Percentiles rank a stretch among this genome's conserved stretches.
Evolutionary conservation across 371 early-diverging fungal genomes (phyloP).

Genomic region (Coemansia sp.): DNA sequence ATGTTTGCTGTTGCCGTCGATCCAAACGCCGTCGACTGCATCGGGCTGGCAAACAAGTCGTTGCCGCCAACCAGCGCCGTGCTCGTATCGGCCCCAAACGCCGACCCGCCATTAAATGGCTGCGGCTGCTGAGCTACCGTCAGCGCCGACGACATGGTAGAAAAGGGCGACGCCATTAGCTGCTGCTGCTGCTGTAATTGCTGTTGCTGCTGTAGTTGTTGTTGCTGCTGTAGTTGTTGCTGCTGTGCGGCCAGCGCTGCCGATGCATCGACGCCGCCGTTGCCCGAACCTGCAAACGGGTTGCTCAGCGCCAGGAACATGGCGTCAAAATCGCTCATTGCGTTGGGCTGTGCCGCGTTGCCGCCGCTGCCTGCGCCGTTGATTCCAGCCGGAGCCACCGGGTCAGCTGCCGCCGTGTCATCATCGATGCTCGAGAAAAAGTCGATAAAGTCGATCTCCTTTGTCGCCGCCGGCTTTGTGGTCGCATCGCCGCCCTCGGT

Average conservation of each 20-base stretch:
- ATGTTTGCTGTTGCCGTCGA: background rate
- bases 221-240: constrained; percentile 8
- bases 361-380: background rate
- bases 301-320: constrained; percentile 50
- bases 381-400: background rate
- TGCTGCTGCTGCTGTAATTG: background rate
- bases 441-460: constrained; percentile 65
- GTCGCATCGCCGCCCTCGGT: background rate
- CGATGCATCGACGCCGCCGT: constrained; percentile 3
- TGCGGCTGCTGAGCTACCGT: constrained; percentile 14
- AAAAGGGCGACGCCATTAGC: constrained; percentile 1
- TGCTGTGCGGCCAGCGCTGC: constrained; percentile 4
- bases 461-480: constrained; percentile 10
- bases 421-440: constrained; percentile 74
- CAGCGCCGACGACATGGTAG: constrained; percentile 1
- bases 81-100: background rate
- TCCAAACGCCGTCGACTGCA: constrained; percentile 4
- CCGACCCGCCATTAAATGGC: constrained; percentile 17
- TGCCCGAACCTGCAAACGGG: constrained; percentile 32
- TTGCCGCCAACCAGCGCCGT: constrained; percentile 9
- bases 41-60: constrained; percentile 3
- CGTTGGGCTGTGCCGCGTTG: constrained; percentile 11
- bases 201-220: background rate
- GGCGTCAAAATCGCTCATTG: constrained; percentile 31
- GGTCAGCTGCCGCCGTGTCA: constrained; percentile 33